Conservation (phyloP, 2,329 filamentous ascomycete genomes). For the Mollisia scopiformis region DNA sequence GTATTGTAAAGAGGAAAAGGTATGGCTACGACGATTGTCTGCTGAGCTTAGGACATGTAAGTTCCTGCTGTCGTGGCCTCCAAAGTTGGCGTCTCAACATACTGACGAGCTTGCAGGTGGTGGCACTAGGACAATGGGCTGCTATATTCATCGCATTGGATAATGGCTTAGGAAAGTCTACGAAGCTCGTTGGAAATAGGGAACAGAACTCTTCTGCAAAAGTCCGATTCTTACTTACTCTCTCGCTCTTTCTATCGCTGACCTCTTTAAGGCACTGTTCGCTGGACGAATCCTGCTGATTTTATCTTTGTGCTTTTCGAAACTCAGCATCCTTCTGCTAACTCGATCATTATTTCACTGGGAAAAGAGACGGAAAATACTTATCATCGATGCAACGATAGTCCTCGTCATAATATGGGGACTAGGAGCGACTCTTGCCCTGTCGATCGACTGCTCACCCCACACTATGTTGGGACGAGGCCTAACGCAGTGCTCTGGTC, state of each 20-base stretch:
- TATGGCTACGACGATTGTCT: constrained; percentile 6
- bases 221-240: background rate
- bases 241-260: background rate
- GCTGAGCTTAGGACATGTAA: constrained; percentile 7
- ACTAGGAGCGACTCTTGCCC: background rate
- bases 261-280: constrained; percentile 3
- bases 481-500: background rate
- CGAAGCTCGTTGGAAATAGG: background rate
- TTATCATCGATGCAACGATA: constrained; percentile 2
- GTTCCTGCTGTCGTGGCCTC: background rate
- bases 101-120: background rate
- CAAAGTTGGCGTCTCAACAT: background rate
- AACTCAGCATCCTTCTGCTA: constrained; percentile 9
- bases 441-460: constrained; percentile 8
- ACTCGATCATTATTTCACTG: constrained; percentile 10
- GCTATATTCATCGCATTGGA: constrained; percentile 9
- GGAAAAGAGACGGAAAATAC: constrained; percentile 5
- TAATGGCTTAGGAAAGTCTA: constrained; percentile 9
- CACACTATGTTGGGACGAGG: constrained; percentile 1
- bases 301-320: constrained; percentile 7
- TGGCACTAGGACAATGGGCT: constrained; percentile 10
- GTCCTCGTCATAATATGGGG: constrained; percentile 4
- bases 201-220: background rate
- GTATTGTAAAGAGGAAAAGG: constrained; percentile 12
- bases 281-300: constrained; percentile 7